phyloP scores from a whole-genome alignment of 2,329 filamentous ascomycete genomes.

The Colletotrichum sp. region DNA sequence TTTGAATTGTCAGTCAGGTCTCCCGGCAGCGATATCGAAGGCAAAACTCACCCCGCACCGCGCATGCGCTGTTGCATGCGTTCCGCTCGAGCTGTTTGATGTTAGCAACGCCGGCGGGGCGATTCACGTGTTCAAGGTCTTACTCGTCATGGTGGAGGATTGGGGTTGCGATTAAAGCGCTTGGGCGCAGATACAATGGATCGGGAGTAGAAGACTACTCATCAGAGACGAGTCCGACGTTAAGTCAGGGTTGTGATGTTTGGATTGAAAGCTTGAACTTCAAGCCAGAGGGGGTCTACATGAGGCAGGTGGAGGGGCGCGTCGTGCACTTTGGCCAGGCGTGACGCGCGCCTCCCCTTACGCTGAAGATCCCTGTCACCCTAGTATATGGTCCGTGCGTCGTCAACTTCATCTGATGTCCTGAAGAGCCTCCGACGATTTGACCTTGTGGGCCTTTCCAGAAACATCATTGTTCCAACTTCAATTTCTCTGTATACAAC shows the following conservation, averaged over 20 bases:
- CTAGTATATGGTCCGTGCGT: neutral
- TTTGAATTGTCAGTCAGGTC: conserved; percentile 28
- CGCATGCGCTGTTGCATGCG: conserved; percentile 69
- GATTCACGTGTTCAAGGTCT: conserved; percentile 10
- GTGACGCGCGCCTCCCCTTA: neutral
- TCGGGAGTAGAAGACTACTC: neutral
- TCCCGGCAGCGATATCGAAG: neutral
- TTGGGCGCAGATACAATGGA: neutral
- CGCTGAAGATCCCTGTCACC: neutral
- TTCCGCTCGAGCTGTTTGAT: conserved; percentile 57
- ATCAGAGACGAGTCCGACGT: neutral
- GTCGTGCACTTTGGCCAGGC: neutral
- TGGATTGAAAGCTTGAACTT: neutral
- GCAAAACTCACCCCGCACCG: conserved; percentile 60
- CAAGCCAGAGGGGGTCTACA: neutral
- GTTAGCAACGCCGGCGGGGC: conserved; percentile 7
- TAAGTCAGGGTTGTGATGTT: neutral
- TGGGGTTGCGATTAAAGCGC: neutral
- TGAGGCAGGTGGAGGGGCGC: neutral
- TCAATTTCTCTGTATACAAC: neutral
- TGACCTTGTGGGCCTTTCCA: neutral
- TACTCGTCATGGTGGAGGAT: conserved; percentile 37
- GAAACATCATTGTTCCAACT: neutral
- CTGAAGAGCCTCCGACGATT: neutral
- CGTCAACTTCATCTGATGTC: neutral